Base-by-base conservation (phyloP, 2,329 filamentous ascomycete species). In the Lasiodiplodia gonubiensis region DNA sequence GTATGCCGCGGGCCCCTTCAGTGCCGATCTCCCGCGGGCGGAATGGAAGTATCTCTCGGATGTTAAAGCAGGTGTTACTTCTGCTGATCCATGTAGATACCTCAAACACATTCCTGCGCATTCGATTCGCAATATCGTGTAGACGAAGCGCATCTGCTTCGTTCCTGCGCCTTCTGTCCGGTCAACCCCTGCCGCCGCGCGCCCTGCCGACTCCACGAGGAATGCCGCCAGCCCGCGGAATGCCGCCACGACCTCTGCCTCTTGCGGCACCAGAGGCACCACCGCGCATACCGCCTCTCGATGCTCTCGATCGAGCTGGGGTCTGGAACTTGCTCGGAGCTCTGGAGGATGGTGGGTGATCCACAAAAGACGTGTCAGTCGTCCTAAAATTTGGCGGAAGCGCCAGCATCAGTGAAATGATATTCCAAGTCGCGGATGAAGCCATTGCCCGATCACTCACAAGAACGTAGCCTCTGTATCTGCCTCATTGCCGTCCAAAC, bases 331-430 rank as follows among this genome's bases (percentile, higher is more conserved):
- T 83, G 68, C 75, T 78, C 4, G 78, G 76, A 2, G 79, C 75
- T 73, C 85, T 87, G 35, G 81, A 83, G 46, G 85, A 86, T 4
- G 86, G 85, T 8, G 93, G 94, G 73, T 97, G 92, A 39, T 97
- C 93, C 67, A 97, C 88, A 75, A 97, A 97, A 1, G 92, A 92
- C 6, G 91, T 96, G 75, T 97, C 93, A 12, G 92, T 97, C 27
- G 94, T 97, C 85, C 92, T 94, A 4, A 37, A 18, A 12, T n/a
- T n/a, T 33, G n/a, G 46, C 12, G 18, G 4, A 25, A 42, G 39
- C 39, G 7, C 18, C 11, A 12, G 18, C 8, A 18, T 66, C 25
- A 66, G 63, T 52, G 8, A 23, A 60, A 14, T 27, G 6, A n/a
- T 18, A 27, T 21, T 54, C 27, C 2, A 8, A 7, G 11, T 4